These are phyloP conservation scores for Willaertia magna DNA, from an alignment of 208 protist species.

Conservation along the genomic window DNA sequence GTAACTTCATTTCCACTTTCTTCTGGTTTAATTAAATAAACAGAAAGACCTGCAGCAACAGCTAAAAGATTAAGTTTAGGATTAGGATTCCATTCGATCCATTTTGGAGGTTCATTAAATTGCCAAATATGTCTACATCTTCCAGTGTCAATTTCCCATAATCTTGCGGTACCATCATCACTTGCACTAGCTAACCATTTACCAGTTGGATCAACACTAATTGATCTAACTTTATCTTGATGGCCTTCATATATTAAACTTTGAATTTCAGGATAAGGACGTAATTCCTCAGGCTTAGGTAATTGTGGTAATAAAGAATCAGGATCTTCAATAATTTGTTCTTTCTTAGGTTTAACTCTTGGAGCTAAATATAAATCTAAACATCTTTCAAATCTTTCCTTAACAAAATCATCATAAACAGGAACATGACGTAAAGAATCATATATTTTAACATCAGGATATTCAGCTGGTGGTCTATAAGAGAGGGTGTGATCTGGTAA, in stretches of 20 bases:
- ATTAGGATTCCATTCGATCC: constrained; percentile 85
- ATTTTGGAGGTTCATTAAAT: constrained; percentile 34
- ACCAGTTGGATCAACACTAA: constrained; percentile 85
- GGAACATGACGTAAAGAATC: constrained; percentile 78
- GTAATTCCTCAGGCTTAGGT: constrained; percentile 89
- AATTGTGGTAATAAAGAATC: constrained; percentile 91
- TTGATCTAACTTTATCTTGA: constrained; percentile 67
- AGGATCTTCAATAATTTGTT: constrained; percentile 74
- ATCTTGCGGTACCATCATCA: constrained; percentile 85
- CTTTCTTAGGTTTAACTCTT: constrained; percentile 50
- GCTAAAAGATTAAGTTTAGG: constrained; percentile 67
- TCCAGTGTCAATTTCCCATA: constrained; percentile 94
- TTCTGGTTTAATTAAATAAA: constrained; percentile 67
- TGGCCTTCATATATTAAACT: constrained; percentile 88
- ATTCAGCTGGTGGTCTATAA: constrained; percentile 96
- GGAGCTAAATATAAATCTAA: constrained; percentile 96
- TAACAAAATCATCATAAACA: constrained; percentile 79
- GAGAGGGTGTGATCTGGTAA: constrained; percentile 84
- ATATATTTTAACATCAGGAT: constrained; percentile 78
- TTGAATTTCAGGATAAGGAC: constrained; percentile 93
- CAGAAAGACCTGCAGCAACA: constrained; percentile 60
- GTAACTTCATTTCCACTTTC: constrained; percentile 57
- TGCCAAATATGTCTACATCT: constrained; percentile 79
- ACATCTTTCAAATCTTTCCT: constrained; percentile 97
- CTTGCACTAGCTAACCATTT: constrained; percentile 91